Base-by-base conservation (phyloP, 2,329 filamentous ascomycete genomes). In the Lasiodiplodia gonubiensis region DNA sequence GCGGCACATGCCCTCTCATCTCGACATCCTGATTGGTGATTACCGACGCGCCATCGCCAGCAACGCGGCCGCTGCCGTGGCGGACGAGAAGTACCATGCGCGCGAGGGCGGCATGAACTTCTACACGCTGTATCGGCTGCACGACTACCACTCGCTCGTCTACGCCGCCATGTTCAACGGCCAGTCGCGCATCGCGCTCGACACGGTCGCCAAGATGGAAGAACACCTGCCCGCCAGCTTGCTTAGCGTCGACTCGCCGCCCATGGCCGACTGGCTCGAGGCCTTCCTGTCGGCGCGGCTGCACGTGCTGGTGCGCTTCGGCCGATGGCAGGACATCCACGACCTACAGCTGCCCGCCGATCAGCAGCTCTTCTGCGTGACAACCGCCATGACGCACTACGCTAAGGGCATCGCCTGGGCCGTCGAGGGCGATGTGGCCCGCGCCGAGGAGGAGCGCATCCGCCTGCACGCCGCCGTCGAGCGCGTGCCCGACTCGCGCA, bases 221-320 rank as follows among this genome's bases (percentile, higher is more conserved):
- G 78, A 78, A 0, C 86, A 87, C 0, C 79, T 93, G 4, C 86
- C 90, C 0, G 86, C 90, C 64, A 84, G 85, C 0, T 77, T 93
- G 3, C 81, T 94, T 0, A 85, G 86, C 0, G 81, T 91, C 4
- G 74, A 88, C 69, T 88, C 86, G 0, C 90, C 90, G 0, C 89
- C 90, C 0, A 93, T 94, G 90, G 90, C 91, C 0, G 90, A 93
- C 76, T 93, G 90, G 88, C 80, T 93, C 0, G 92, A 94, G 76
- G 86, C 86, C 1, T 93, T 92, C 70, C 77, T 91, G 3, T 85
- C 86, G 1, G 87, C 92, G 75, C 85, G 88, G 3, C 80, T 90
- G 2, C 91, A 94, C 75, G 88, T 89, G 0, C 80, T 92, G 18
- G 83, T 94, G 53, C 87, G 92, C 0, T 94, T 94, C 71, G 92